Evolutionary conservation across 345 rosid species (phyloP).

Genomic region (Salix purpurea): DNA sequence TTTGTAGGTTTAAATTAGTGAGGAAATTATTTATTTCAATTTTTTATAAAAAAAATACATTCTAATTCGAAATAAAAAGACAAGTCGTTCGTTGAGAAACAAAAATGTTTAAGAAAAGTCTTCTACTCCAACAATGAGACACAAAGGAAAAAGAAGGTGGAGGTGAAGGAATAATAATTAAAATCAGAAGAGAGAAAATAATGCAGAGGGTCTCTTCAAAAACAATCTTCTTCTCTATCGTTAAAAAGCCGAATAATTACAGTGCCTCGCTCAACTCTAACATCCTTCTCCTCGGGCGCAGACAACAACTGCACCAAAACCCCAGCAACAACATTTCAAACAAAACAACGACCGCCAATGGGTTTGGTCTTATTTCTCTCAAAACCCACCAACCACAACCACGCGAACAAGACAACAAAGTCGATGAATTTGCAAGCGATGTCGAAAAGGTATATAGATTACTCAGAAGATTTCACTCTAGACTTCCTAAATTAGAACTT

Average conservation of each 20-base stretch:
- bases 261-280: conserved; percentile 9
- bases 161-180: too few relatives aligned
- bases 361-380: conserved; percentile 47
- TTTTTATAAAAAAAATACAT: too few relatives aligned
- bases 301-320: not conserved
- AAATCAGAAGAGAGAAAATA: not conserved
- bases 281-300: not conserved
- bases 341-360: conserved; percentile 13
- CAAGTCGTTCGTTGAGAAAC: too few relatives aligned
- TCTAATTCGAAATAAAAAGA: too few relatives aligned
- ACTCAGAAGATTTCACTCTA: conserved; percentile 62
- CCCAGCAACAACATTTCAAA: conserved; percentile 1
- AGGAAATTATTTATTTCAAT: too few relatives aligned
- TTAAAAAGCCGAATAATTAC: conserved; percentile 4
- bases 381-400: conserved; percentile 17
- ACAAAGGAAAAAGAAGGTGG: too few relatives aligned
- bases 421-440: conserved; percentile 64
- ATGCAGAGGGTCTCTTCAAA: conserved; percentile 18
- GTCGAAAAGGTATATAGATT: conserved; percentile 77
- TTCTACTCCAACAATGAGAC: too few relatives aligned
- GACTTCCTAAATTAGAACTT: conserved; percentile 69
- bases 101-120: too few relatives aligned
- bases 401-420: conserved; percentile 6
- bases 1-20: too few relatives aligned
- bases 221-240: not conserved